phyloP scores from a whole-genome alignment of 2,329 filamentous ascomycete species.

The Diaporthe humulicola region DNA sequence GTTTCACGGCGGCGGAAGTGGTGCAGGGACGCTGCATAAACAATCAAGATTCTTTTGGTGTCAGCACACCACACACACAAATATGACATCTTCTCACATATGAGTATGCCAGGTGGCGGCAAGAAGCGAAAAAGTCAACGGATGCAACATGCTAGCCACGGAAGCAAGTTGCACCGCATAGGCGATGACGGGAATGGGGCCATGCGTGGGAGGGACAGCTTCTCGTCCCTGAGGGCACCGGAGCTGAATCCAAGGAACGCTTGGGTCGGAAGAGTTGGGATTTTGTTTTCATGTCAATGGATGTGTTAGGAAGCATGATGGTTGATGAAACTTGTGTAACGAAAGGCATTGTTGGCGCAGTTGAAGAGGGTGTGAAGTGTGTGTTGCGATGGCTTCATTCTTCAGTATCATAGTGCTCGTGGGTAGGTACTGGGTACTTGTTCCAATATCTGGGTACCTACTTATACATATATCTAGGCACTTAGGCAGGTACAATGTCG shows the following conservation, averaged over 20 bases:
- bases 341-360: slow-evolving; percentile 6
- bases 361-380: background rate
- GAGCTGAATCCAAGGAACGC: background rate
- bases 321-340: slow-evolving; percentile 27
- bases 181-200: background rate
- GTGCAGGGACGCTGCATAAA: slow-evolving; percentile 16
- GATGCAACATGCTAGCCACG: slow-evolving; percentile 23
- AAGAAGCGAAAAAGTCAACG: slow-evolving; percentile 4
- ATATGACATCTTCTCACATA: background rate
- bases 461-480: background rate
- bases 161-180: slow-evolving; percentile 25
- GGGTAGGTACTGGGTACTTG: background rate
- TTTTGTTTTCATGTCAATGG: background rate
- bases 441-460: background rate
- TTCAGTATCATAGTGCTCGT: background rate
- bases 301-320: background rate
- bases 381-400: background rate
- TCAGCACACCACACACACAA: background rate
- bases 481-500: background rate
- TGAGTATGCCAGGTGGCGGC: background rate
- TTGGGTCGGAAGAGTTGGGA: background rate
- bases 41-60: slow-evolving; percentile 2
- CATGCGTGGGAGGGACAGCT: background rate
- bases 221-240: background rate
- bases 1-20: slow-evolving; percentile 4